These are phyloP conservation scores for Dillenia suffruticosa DNA, from an alignment of 164 flowering plant genomes.

Conservation along the genomic window DNA sequence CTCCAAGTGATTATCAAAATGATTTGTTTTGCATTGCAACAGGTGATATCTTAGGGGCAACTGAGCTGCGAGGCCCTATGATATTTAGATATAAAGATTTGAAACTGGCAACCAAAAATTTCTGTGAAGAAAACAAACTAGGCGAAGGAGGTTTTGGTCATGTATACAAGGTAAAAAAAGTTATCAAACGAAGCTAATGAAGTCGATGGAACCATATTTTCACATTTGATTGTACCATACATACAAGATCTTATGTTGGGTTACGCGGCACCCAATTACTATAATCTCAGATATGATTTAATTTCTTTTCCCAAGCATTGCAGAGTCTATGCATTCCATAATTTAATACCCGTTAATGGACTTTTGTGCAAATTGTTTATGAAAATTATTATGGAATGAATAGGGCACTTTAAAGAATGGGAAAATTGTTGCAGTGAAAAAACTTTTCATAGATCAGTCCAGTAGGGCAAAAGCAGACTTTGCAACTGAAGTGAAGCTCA, in stretches of 20 bases:
- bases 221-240: too few relatives aligned
- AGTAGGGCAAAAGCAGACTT: conserved; percentile 31
- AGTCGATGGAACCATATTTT: too few relatives aligned
- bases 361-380: too few relatives aligned
- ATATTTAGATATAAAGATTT: conserved; percentile 39
- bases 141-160: conserved; percentile 66
- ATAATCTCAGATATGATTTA: background rate
- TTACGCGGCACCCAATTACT: background rate
- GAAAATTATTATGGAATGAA: too few relatives aligned
- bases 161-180: conserved; percentile 47
- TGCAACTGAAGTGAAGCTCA: conserved; percentile 47
- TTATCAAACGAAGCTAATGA: too few relatives aligned
- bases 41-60: conserved; percentile 49
- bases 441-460: conserved; percentile 27
- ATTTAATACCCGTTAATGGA: too few relatives aligned
- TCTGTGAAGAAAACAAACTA: conserved; percentile 44
- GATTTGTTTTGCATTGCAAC: background rate
- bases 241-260: too few relatives aligned
- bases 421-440: conserved; percentile 53
- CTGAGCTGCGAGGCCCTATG: conserved; percentile 47
- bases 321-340: too few relatives aligned
- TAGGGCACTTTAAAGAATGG: conserved; percentile 50
- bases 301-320: too few relatives aligned
- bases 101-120: conserved; percentile 39
- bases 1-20: background rate